Percentiles rank a stretch among this genome's conserved stretches.
These are phyloP conservation scores for Wickerhamiella parazyma DNA, from an alignment of 805 yeast genomes.

Conservation along the genomic window DNA sequence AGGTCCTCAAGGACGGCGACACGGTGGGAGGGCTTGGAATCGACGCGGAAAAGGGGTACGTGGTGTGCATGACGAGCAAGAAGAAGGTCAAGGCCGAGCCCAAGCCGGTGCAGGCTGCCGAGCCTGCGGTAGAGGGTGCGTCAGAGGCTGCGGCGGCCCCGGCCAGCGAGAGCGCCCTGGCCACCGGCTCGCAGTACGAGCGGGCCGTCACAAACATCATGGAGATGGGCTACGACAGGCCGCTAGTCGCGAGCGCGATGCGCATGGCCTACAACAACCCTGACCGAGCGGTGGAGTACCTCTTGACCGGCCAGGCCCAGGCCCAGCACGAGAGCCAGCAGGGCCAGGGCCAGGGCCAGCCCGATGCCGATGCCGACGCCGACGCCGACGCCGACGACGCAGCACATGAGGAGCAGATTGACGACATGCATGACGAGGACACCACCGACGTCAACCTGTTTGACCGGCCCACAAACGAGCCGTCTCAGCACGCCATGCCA, in stretches of 20 bases:
- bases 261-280: slow-evolving; percentile 96
- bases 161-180: slow-evolving; percentile 24
- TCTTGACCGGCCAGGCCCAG: slow-evolving; percentile 51
- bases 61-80: slow-evolving; percentile 81
- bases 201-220: slow-evolving; percentile 64
- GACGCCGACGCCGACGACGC: slow-evolving; percentile 6
- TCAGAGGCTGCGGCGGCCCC: slow-evolving; percentile 3
- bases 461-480: slow-evolving; percentile 16
- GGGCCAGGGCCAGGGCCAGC: neutral
- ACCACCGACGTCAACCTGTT: slow-evolving; percentile 29
- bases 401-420: slow-evolving; percentile 7
- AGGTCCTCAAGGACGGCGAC: slow-evolving; percentile 75
- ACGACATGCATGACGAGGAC: slow-evolving; percentile 5
- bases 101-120: slow-evolving; percentile 15
- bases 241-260: slow-evolving; percentile 77
- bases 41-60: slow-evolving; percentile 69
- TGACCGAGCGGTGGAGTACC: slow-evolving; percentile 92
- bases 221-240: slow-evolving; percentile 92
- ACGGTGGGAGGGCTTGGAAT: slow-evolving; percentile 58
- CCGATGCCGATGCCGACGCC: slow-evolving; percentile 8
- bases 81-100: slow-evolving; percentile 15
- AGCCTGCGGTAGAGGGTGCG: neutral
- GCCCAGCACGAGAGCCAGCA: neutral
- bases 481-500: slow-evolving; percentile 17
- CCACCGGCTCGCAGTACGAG: slow-evolving; percentile 67